These are phyloP conservation scores for Quercus aquifolioides DNA, from an alignment of 306 rosid genomes.

Conservation along the genomic window DNA sequence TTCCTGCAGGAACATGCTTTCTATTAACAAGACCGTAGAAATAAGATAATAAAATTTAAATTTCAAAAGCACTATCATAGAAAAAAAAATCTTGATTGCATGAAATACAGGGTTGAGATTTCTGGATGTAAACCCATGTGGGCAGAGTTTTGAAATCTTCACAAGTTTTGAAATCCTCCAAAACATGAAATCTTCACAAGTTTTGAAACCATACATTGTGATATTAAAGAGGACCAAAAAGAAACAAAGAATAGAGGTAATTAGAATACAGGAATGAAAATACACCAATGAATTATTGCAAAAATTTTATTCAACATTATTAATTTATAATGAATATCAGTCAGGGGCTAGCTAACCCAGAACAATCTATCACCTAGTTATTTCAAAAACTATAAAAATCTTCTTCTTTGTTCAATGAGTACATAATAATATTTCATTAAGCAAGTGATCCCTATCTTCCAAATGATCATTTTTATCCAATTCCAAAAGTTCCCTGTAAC, in stretches of 20 bases:
- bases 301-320: not conserved
- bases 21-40: not conserved
- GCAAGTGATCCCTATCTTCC: not conserved
- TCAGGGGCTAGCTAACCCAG: not conserved
- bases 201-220: not conserved
- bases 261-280: not conserved
- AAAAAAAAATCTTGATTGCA: not conserved
- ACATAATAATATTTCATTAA: not conserved
- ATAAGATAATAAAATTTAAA: slow-evolving; percentile 1
- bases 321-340: not conserved
- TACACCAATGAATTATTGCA: not conserved
- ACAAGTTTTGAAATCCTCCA: not conserved
- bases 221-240: not conserved
- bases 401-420: too few species aligned
- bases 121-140: not conserved
- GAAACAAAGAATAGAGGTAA: not conserved
- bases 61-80: not conserved
- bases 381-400: not conserved
- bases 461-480: not conserved
- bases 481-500: not conserved
- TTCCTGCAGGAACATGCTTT: not conserved
- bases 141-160: not conserved
- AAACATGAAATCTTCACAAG: not conserved
- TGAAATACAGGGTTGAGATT: not conserved
- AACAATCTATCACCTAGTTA: not conserved